phyloP scores from a whole-genome alignment of 192 early-diverging fungal species.

The Kappamyces sp. region DNA sequence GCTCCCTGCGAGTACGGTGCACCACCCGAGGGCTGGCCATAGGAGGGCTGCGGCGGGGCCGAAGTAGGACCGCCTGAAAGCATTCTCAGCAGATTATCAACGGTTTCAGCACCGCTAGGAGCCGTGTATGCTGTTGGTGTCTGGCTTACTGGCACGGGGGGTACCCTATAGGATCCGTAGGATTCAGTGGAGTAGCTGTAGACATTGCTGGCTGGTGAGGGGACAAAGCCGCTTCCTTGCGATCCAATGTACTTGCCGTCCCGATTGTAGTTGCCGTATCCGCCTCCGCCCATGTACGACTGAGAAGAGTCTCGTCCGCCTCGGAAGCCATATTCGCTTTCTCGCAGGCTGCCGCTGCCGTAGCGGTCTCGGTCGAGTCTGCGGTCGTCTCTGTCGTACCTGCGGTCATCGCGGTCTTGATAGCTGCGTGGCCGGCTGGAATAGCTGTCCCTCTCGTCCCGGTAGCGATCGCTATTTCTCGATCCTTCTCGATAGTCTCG shows the following conservation, averaged over 20 bases:
- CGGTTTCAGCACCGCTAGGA: too few species aligned
- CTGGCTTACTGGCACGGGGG: too few species aligned
- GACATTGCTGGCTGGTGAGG: too few species aligned
- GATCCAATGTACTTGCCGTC: background rate
- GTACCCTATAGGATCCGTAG: too few species aligned
- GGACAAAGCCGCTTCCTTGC: too few species aligned
- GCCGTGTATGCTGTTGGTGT: too few species aligned
- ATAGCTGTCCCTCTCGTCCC: constrained; percentile 7
- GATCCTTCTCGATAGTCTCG: constrained; percentile 24
- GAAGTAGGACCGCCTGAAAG: too few species aligned
- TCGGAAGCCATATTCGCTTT: background rate
- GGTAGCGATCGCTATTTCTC: constrained; percentile 10
- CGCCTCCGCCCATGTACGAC: constrained; percentile 12
- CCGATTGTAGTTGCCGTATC: constrained; percentile 6
- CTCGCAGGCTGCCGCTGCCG: constrained; percentile 12
- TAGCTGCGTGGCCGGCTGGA: background rate
- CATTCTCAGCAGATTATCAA: too few species aligned
- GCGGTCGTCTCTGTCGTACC: constrained; percentile 3
- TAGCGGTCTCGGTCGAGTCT: constrained; percentile 9
- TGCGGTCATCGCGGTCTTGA: constrained; percentile 8
- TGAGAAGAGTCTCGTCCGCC: background rate
- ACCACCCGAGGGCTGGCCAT: too few species aligned
- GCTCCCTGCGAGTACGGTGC: too few species aligned
- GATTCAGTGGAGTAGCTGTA: too few species aligned
- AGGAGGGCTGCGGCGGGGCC: too few species aligned